Percentiles rank a stretch among this genome's conserved stretches.
Conservation (phyloP, 2,329 filamentous ascomycete genomes). For the Talaromyces sp. region DNA sequence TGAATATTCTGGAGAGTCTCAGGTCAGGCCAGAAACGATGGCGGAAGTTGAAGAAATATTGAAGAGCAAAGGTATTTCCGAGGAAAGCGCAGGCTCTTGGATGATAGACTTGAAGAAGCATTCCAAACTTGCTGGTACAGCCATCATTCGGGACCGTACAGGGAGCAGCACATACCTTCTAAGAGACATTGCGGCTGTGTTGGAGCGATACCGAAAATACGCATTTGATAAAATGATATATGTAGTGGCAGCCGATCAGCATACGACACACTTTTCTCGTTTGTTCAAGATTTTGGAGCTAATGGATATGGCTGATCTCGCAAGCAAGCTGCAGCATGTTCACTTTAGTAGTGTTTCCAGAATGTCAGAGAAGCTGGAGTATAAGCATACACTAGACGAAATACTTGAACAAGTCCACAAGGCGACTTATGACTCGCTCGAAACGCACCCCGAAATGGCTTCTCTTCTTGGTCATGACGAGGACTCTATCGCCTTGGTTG, state of each 20-base stretch:
- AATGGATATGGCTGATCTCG: not conserved
- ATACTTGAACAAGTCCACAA: not conserved
- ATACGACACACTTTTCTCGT: not conserved
- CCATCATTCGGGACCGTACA: conserved; percentile 68
- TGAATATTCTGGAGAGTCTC: conserved; percentile 67
- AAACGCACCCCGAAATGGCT: not conserved
- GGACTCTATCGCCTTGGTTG: not conserved
- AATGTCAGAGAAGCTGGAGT: not conserved
- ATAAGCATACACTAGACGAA: not conserved
- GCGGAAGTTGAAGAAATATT: conserved; percentile 59
- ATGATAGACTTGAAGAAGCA: conserved; percentile 70
- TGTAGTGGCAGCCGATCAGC: conserved; percentile 66
- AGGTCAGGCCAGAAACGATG: conserved; percentile 65
- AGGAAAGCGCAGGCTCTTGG: conserved; percentile 68
- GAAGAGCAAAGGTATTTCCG: conserved; percentile 60
- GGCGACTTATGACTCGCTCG: not conserved
- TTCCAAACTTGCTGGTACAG: conserved; percentile 64
- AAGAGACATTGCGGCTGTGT: conserved; percentile 70
- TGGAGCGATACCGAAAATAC: conserved; percentile 59
- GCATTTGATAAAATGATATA: conserved; percentile 77
- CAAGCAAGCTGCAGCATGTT: not conserved
- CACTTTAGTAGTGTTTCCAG: not conserved
- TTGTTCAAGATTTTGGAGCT: conserved; percentile 4
- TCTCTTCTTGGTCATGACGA: not conserved
- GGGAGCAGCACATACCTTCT: conserved; percentile 75